Conservation (phyloP, 352 stramenopile genomes). For the Phytophthora cryptogea region DNA sequence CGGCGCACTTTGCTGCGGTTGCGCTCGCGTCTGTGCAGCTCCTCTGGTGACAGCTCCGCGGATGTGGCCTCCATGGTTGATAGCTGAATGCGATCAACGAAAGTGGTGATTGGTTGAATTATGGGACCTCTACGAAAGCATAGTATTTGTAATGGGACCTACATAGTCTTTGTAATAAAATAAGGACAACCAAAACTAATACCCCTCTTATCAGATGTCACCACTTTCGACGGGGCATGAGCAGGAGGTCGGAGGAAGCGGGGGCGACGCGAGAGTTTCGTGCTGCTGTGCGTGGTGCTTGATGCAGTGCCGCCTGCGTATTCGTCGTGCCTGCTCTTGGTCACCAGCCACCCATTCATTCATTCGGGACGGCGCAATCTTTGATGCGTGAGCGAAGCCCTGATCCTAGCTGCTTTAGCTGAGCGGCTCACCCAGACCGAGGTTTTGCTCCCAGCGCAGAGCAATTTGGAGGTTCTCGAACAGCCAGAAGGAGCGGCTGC, state of each 20-base stretch:
- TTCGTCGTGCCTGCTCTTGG: background rate
- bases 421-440: conserved; percentile 43
- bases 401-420: conserved; percentile 21
- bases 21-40: conserved; percentile 50
- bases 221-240: conserved; percentile 11
- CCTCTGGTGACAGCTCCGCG: conserved; percentile 34
- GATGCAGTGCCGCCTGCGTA: conserved; percentile 5
- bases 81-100: no score
- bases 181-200: conserved; percentile 6
- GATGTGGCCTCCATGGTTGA: conserved; percentile 15
- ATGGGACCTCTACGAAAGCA: conserved; percentile 12
- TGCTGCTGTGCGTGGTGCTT: conserved; percentile 7
- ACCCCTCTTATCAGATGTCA: conserved; percentile 1
- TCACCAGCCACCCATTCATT: conserved; percentile 19
- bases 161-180: no score
- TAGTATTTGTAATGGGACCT: no score
- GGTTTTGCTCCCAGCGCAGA: conserved; percentile 55
- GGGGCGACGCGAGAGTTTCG: conserved; percentile 2
- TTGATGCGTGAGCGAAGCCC: conserved; percentile 23
- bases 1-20: conserved; percentile 58
- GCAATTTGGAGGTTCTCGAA: conserved; percentile 63
- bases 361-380: conserved; percentile 14
- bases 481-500: conserved; percentile 58
- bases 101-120: no score
- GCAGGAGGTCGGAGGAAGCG: no score